Evolutionary conservation across 306 rosid genomes (phyloP).

Genomic region (Senna siamea): DNA sequence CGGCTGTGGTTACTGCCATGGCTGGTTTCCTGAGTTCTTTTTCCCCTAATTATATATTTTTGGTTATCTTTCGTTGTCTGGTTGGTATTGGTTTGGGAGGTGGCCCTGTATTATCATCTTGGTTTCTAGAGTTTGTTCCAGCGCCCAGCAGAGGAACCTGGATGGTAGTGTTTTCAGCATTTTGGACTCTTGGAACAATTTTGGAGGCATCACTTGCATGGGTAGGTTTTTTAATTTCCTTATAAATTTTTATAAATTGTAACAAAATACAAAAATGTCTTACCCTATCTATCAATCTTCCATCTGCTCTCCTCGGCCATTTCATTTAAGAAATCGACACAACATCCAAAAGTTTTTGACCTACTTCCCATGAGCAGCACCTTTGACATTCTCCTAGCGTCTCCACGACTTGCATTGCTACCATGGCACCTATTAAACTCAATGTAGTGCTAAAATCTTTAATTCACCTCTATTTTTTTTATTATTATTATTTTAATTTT

Average conservation of each 20-base stretch:
- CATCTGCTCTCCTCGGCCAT: not conserved
- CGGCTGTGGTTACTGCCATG: conserved; percentile 72
- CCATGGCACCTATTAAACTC: no score
- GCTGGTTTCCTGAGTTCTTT: conserved; percentile 90
- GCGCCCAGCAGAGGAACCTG: conserved; percentile 93
- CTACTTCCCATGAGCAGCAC: no score
- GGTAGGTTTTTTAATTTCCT: conserved; percentile 57
- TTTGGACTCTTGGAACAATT: conserved; percentile 95
- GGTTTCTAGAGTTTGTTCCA: conserved; percentile 96
- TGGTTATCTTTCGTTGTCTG: conserved; percentile 70
- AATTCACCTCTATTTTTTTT: no score
- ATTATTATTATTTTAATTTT: no score
- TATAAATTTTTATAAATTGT: conserved; percentile 21
- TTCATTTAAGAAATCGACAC: no score
- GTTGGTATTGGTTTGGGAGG: conserved; percentile 99
- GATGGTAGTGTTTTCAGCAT: conserved; percentile 94
- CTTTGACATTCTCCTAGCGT: no score
- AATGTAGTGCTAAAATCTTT: no score
- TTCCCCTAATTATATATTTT: conserved; percentile 66
- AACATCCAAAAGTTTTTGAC: no score
- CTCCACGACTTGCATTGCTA: no score
- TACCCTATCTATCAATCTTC: not conserved
- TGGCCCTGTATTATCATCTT: conserved; percentile 85
- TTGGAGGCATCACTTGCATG: conserved; percentile 95
- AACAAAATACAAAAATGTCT: conserved; percentile 6